Conservation (phyloP, 2,329 filamentous ascomycete species). For the Colletotrichum caudatum region DNA sequence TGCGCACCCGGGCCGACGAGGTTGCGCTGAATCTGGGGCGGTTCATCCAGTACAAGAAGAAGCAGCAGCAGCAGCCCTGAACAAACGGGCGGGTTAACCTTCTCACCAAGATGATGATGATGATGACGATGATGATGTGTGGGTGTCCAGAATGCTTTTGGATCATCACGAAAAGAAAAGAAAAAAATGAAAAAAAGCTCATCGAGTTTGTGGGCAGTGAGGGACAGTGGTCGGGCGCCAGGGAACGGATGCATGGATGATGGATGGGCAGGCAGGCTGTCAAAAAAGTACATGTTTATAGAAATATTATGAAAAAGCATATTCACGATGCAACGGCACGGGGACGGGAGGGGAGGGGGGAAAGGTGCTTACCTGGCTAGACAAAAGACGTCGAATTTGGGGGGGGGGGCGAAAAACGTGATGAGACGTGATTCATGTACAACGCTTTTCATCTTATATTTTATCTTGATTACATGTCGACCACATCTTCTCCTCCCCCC, state of each 20-base stretch:
- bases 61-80: conserved; percentile 56
- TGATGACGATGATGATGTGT: neutral
- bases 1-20: conserved; percentile 71
- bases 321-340: conserved; percentile 20
- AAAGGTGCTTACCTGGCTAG: conserved; percentile 36
- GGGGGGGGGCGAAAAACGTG: no score
- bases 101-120: neutral
- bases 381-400: neutral
- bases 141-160: neutral
- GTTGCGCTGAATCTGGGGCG: conserved; percentile 69
- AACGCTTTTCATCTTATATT: conserved; percentile 16
- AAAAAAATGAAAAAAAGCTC: neutral
- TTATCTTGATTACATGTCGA: neutral
- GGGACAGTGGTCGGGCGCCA: neutral
- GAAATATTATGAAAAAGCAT: conserved; percentile 21
- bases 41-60: conserved; percentile 75
- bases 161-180: neutral
- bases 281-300: conserved; percentile 32
- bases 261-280: neutral
- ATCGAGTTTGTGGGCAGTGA: neutral
- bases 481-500: neutral
- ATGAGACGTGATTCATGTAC: neutral
- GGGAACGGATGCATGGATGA: neutral
- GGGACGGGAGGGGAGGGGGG: conserved; percentile 5
- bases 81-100: neutral